Evolutionary conservation across 805 yeast genomes (phyloP), one percentile per base, ranked within the genome.

Genomic region (Kluyveromyces siamensis): DNA sequence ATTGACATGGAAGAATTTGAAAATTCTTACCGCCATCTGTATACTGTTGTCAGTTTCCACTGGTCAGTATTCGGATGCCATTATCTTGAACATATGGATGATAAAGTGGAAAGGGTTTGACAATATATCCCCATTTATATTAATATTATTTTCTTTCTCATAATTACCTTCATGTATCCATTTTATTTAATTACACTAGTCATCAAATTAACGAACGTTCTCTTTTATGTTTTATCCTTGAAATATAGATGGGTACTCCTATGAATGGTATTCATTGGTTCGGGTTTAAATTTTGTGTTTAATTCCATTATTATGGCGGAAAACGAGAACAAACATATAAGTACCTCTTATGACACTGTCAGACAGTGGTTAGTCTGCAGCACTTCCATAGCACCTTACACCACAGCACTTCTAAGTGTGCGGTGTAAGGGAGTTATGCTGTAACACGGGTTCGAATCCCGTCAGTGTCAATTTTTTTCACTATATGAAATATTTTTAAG

Each of bases 31-130:
- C 75, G 75, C 46, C 77, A 86, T 55, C 69, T 84, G 46, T 75
- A 81, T 50, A 80, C 85, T 14, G 73, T 87, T 50, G 79, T 79
- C 44, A 82, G 80, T 50, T 83, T 87, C 68, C 95, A 87, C 65
- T 83, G 89, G 87, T 81, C 78, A 49, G 96, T 87, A 11, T 87
- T 87, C 66, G 89, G 87, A 33, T 74, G 74, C 40, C 81, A 82
- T 67, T 87, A 87, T 58, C 64, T 70, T 41, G 79, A 75, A 27
- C 56, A 61, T 13, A 46, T 71, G 40, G 60, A 67, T 42, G 63
- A 61, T 40, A 55, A 55, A 48, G 52, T 55, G 37, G 46, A 38
- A 17, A 41, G 45, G 14, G 45, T 44, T 27, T 27, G 30, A 36
- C 2, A 16, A 9, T 17, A 7, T 30, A 11, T 30, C 18, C 21